phyloP scores from a whole-genome alignment of 179 eudicot genomes.

The Corrigiola litoralis region DNA sequence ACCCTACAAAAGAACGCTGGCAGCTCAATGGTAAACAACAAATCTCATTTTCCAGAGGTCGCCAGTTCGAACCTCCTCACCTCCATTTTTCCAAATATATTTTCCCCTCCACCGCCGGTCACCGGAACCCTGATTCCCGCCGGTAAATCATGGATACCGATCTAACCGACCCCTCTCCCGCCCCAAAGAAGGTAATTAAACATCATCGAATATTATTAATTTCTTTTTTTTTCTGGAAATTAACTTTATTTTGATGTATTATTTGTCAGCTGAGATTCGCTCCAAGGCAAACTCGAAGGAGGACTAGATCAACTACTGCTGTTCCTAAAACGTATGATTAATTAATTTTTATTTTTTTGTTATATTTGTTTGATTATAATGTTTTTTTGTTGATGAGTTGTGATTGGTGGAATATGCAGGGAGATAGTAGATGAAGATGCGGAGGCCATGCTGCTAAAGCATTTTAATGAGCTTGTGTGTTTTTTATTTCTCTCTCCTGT shows the following conservation, averaged over 20 bases:
- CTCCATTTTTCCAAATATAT: neutral
- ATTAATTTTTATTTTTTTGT: neutral
- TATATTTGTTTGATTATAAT: neutral
- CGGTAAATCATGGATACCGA: neutral
- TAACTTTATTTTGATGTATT: neutral
- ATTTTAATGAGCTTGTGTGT: slow-evolving; percentile 22
- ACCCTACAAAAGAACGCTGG: neutral
- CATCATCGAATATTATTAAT: neutral
- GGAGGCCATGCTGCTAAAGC: slow-evolving; percentile 25
- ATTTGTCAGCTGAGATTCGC: slow-evolving; percentile 8
- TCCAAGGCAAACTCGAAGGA: slow-evolving; percentile 21
- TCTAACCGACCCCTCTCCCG: neutral
- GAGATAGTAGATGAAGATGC: slow-evolving; percentile 17
- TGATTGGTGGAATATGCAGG: slow-evolving; percentile 10
- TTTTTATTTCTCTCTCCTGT: no score
- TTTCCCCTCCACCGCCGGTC: neutral
- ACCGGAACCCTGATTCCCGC: slow-evolving; percentile 17
- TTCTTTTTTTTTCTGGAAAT: neutral
- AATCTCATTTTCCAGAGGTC: neutral
- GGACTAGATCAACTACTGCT: slow-evolving; percentile 1
- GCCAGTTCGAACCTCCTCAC: slow-evolving; percentile 5
- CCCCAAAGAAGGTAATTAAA: no score
- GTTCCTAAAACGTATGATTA: slow-evolving; percentile 15
- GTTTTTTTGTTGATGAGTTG: neutral
- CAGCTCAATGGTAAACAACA: neutral